Percentiles rank a stretch among this genome's conserved stretches.
Evolutionary conservation across 2,329 filamentous ascomycete species (phyloP).

Genomic region (Hymenoscyphus salicellus): DNA sequence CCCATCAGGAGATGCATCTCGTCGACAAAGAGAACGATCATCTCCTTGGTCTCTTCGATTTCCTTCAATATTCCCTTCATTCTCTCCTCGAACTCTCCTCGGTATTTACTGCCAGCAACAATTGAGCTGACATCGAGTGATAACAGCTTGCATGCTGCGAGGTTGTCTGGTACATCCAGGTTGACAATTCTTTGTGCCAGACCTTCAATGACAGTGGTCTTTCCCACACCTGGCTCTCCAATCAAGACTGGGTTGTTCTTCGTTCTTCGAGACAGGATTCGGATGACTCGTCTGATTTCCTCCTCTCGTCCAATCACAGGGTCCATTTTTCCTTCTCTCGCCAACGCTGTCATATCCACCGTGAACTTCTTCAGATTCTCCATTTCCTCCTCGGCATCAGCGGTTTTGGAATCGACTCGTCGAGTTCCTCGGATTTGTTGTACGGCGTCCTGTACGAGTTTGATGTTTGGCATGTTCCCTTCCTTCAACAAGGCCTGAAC

Average conservation of each 20-base stretch:
- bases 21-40: constrained; percentile 96
- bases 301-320: constrained; percentile 96
- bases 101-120: constrained; percentile 96
- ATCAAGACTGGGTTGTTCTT: constrained; percentile 99
- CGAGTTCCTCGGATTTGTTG: constrained; percentile 87
- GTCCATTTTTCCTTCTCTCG: constrained; percentile 94
- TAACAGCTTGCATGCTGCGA: constrained; percentile 88
- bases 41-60: constrained; percentile 90
- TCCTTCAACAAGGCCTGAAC: constrained; percentile 76
- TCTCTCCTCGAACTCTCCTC: constrained; percentile 96
- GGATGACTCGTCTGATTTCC: constrained; percentile 86
- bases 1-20: constrained; percentile 99
- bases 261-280: constrained; percentile 86
- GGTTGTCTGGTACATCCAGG: constrained; percentile 90
- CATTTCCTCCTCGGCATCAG: constrained; percentile 86
- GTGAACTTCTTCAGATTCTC: constrained; percentile 98
- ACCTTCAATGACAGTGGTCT: constrained; percentile 96
- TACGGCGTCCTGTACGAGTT: constrained; percentile 87
- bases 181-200: constrained; percentile 95
- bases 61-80: constrained; percentile 99
- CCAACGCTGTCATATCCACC: constrained; percentile 96
- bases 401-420: constrained; percentile 92
- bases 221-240: constrained; percentile 95
- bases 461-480: constrained; percentile 85
- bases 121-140: constrained; percentile 93